Percentiles rank a stretch among this genome's conserved stretches.
Conservation (phyloP, 140 eudicot species). For the Anethum foeniculum region DNA sequence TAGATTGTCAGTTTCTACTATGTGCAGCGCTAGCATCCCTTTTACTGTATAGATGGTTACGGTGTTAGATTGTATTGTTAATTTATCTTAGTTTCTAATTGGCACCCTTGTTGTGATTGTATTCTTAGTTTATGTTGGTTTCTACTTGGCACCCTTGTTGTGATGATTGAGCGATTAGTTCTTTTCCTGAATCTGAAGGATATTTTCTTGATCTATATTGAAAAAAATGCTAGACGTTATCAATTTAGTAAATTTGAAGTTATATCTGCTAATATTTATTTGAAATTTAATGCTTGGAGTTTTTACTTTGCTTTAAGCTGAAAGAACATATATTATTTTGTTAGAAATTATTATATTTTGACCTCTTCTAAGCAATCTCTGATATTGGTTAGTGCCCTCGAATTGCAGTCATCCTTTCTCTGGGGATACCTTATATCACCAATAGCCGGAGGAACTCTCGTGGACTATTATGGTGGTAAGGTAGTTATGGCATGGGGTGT, state of each 20-base stretch:
- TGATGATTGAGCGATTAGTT: neutral
- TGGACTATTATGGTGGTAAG: conserved; percentile 92
- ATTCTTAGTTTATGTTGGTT: neutral
- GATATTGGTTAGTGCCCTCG: conserved; percentile 20
- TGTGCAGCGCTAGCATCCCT: neutral
- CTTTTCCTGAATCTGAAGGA: neutral
- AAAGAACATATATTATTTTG: neutral
- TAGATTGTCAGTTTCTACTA: neutral
- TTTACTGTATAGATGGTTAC: neutral
- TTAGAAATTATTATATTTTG: neutral
- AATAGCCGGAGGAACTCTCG: conserved; percentile 93
- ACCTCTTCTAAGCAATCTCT: conserved; percentile 19
- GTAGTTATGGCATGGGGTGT: conserved; percentile 96
- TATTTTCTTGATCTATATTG: neutral
- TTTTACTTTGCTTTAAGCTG: neutral
- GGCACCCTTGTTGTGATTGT: neutral
- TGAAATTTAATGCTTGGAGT: neutral
- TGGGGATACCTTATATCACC: conserved; percentile 99
- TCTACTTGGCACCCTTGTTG: neutral
- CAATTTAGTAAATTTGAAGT: neutral
- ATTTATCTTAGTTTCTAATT: neutral
- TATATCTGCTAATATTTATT: neutral
- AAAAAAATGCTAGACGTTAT: neutral
- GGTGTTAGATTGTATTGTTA: neutral
- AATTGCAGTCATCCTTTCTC: conserved; percentile 95